Evolutionary conservation across 495 filamentous ascomycete genomes (phyloP).

Genomic region (Aspergillus bertholletiae): DNA sequence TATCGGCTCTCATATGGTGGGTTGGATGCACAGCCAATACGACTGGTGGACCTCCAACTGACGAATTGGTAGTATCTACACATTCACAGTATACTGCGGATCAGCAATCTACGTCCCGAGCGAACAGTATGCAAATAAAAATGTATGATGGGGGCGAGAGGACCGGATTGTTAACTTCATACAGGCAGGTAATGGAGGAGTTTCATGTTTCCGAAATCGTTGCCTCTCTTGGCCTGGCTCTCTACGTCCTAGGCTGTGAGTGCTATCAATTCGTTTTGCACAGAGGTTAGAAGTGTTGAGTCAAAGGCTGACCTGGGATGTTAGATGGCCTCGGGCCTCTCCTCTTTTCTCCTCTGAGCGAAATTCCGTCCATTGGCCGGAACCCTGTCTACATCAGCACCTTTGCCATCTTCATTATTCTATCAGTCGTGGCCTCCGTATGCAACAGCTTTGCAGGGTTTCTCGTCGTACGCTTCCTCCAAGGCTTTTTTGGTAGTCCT

Average conservation of each 20-base stretch:
- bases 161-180: too few relatives aligned
- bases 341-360: slow-evolving; percentile 39
- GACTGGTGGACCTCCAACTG: too few relatives aligned
- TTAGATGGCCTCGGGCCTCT: slow-evolving; percentile 42
- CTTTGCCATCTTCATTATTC: slow-evolving; percentile 41
- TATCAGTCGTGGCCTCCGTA: slow-evolving; percentile 34
- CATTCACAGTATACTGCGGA: slow-evolving; percentile 19
- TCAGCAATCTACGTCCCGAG: slow-evolving; percentile 13
- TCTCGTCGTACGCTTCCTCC: slow-evolving; percentile 44
- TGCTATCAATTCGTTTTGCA: too few relatives aligned
- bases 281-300: too few relatives aligned
- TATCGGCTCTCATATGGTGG: background rate
- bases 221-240: slow-evolving; percentile 39
- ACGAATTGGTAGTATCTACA: too few relatives aligned
- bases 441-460: slow-evolving; percentile 38
- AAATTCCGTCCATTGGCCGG: slow-evolving; percentile 44
- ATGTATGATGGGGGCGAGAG: too few relatives aligned
- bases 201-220: slow-evolving; percentile 30
- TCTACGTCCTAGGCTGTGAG: slow-evolving; percentile 49
- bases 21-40: too few relatives aligned
- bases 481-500: slow-evolving; percentile 46
- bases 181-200: slow-evolving; percentile 17
- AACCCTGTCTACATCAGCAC: slow-evolving; percentile 46
- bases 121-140: too few relatives aligned
- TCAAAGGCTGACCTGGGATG: too few relatives aligned